Base-by-base conservation (phyloP, 208 protist genomes). In the Histomonas meleagridis region DNA sequence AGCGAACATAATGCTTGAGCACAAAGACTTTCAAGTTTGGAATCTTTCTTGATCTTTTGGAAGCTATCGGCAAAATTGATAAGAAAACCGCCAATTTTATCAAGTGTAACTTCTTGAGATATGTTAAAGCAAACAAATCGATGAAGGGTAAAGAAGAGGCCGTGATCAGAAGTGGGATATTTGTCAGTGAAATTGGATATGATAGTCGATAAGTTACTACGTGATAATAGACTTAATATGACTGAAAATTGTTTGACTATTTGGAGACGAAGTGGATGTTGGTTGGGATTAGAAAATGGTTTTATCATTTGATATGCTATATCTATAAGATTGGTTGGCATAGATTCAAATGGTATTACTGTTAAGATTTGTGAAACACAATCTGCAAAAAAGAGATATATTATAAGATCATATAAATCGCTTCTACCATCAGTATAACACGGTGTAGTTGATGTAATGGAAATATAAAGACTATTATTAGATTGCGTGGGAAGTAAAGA, bases 181-280 rank as follows among this genome's bases (percentile, higher is more conserved):
- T 21, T 18, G 38, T 2, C 9, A 7, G 43, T 43, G 35, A 86
- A 86, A 40, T n/a, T 38, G 1, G 4, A 0, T n/a, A 86, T 32
- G 12, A 86, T n/a, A 38, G 51, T 14, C 3, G 23, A n/a, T n/a
- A 86, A 48, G 18, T 86, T 40, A 28, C 38, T 21, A 18, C 21
- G 32, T 51, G 76, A 86, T 55, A 86, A 55, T 10, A 55, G 5
- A 4, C 46, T 55, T 26, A 86, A 86, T 38, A 86, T 86, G 12
- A 86, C 76, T 38, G 76, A 86, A 35, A 55, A 86, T 55, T 86
- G 76, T n/a, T 86, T 86, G 7, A 86, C 76, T 5, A 86, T 86
- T 55, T 32, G 23, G 21, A 86, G 12, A 38, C 76, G 40, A 32
- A 86, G 26, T 7, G 40, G 40, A 26, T 32, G 7, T 86, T 86